Percentiles rank a stretch among this genome's conserved stretches.
Evolutionary conservation across 305 asterid species (phyloP).

Genomic region (Solanum hybrid): DNA sequence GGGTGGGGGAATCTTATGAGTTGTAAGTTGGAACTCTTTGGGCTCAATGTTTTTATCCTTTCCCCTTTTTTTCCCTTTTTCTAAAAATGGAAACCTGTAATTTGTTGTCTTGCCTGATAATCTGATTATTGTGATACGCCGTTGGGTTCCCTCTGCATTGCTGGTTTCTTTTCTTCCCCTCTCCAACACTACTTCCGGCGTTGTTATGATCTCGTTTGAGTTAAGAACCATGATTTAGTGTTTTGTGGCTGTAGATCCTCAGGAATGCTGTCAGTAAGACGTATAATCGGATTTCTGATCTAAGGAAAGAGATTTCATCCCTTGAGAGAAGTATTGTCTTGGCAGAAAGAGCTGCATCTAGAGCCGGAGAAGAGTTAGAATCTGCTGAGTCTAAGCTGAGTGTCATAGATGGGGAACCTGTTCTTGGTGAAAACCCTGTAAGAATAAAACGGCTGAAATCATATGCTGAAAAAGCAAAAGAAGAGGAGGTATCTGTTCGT

Average conservation of each 20-base stretch:
- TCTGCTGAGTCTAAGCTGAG: conserved; percentile 71
- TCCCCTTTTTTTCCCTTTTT: neutral
- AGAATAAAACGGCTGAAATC: conserved; percentile 83
- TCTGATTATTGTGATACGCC: neutral
- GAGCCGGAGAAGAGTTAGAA: conserved; percentile 68
- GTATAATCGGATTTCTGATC: conserved; percentile 79
- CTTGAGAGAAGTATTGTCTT: conserved; percentile 49
- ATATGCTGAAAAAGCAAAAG: conserved; percentile 57
- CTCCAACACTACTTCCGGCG: neutral
- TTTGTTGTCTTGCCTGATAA: neutral
- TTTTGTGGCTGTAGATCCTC: conserved; percentile 40
- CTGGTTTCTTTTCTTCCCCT: neutral
- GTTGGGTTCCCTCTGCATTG: neutral
- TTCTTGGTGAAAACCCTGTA: conserved; percentile 79
- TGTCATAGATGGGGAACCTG: conserved; percentile 89
- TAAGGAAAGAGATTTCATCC: conserved; percentile 70
- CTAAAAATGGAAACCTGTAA: neutral
- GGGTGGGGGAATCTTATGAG: neutral
- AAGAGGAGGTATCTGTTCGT: conserved; percentile 50
- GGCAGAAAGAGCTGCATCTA: conserved; percentile 59
- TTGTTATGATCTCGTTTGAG: neutral
- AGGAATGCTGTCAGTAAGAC: conserved; percentile 85
- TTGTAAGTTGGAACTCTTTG: neutral
- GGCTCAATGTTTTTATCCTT: neutral
- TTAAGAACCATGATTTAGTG: conserved; percentile 2